Base-by-base conservation (phyloP, 805 yeast species). In the Sungouiella blattae region DNA sequence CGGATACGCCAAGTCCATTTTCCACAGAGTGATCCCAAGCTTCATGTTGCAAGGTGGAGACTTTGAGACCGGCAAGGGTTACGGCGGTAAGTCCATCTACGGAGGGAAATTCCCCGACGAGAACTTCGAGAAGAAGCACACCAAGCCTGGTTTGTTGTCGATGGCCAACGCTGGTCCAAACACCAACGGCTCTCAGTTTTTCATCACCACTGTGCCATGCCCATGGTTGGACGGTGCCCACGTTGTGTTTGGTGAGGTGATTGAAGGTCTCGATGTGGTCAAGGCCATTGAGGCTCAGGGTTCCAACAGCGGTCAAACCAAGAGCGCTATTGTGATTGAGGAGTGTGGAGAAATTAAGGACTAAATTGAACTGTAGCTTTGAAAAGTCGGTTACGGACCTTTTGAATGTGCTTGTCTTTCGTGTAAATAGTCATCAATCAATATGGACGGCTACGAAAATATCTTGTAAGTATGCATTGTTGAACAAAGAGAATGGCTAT, bases 181-280 rank as follows among this genome's bases (percentile, higher is more conserved):
- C 39, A 41, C 48, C 36, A 44, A 44, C 33, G 48, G 48, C 27
- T 41, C 46, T 9, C 48, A 44, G 28, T 44, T 44, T 15, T 44
- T 44, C 36, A 44, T 44, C 37, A 44, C 48, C 41, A 44, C 48
- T 11, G 46, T 43, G 21, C 45, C 47, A 25, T 52, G 57, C 38
- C 54, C 55, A 27, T 53, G 58, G 58, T 52, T 53, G 43, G 55
- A 53, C 26, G 58, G 58, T 21, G 50, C 46, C 29, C 58, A 53
- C 44, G 50, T 47, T 38, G 58, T 52, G 24, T 53, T 53, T 26
- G 58, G 58, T 28, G 58, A 53, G 43, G 58, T 53, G 20, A 44
- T 44, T 16, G 55, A 50, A 27, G 58, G 58, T 26, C 42, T 36
- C 43, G 58, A 53, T 24, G 53, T 50, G 9, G 57, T 53, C 25